Evolutionary conservation across 2,329 filamentous ascomycete species (phyloP).

Genomic region (Fusarium guadeloupense): DNA sequence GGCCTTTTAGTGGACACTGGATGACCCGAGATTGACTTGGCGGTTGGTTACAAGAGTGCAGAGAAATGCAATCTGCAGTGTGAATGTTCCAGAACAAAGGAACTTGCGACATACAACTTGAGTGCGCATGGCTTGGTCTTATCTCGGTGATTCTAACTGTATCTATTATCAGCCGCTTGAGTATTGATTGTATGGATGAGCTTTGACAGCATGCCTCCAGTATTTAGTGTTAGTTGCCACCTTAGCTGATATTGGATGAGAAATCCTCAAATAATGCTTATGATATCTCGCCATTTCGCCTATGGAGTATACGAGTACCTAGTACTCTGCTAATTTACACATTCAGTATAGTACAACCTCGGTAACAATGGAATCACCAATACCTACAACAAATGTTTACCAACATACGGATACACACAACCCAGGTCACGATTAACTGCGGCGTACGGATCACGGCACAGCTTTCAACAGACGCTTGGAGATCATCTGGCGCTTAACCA

Average conservation of each 20-base stretch:
- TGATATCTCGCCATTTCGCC: not conserved
- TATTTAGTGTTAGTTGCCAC: slow-evolving; percentile 13
- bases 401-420: no score
- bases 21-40: slow-evolving; percentile 25
- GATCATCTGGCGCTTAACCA: slow-evolving; percentile 27
- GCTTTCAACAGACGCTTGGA: slow-evolving; percentile 13
- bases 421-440: slow-evolving; percentile 4
- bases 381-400: not conserved
- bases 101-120: not conserved
- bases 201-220: slow-evolving; percentile 1
- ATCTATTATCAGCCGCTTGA: not conserved
- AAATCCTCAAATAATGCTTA: slow-evolving; percentile 28
- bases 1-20: slow-evolving; percentile 31
- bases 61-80: slow-evolving; percentile 2
- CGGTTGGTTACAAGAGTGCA: slow-evolving; percentile 17
- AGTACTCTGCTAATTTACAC: not conserved
- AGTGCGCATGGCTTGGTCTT: slow-evolving; percentile 4
- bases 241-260: slow-evolving; percentile 18
- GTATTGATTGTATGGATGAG: slow-evolving; percentile 11
- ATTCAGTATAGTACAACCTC: not conserved
- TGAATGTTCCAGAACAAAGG: slow-evolving; percentile 14
- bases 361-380: slow-evolving; percentile 14
- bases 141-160: slow-evolving; percentile 4
- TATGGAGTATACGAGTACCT: not conserved
- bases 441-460: slow-evolving; percentile 31